Percentiles rank a stretch among this genome's conserved stretches.
These are phyloP conservation scores for Fistulinella cinereoalba DNA, from an alignment of 1,284 basidiomycete genomes.

Conservation along the genomic window DNA sequence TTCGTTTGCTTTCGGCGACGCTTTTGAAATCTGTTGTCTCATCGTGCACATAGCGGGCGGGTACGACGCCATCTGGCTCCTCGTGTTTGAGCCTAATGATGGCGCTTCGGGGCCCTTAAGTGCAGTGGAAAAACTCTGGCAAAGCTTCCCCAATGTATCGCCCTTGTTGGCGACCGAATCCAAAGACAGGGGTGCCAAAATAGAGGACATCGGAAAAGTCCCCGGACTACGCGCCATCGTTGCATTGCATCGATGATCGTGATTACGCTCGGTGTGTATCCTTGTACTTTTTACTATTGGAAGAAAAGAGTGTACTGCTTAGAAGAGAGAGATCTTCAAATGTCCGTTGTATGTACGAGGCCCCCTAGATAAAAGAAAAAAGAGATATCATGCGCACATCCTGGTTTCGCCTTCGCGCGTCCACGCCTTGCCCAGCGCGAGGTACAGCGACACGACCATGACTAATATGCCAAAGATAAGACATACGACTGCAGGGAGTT, in stretches of 20 bases:
- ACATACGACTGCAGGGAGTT: conserved; percentile 74
- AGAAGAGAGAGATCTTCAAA: not conserved
- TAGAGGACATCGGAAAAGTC: conserved; percentile 62
- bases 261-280: not conserved
- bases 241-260: conserved; percentile 19
- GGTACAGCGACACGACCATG: conserved; percentile 73
- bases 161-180: conserved; percentile 81
- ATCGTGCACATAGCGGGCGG: conserved; percentile 73
- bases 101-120: conserved; percentile 44
- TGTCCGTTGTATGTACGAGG: conserved; percentile 9
- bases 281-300: not conserved
- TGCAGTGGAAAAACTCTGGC: conserved; percentile 75
- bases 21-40: not conserved
- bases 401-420: conserved; percentile 64
- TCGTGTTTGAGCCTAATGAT: conserved; percentile 67
- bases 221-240: conserved; percentile 57
- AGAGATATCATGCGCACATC: conserved; percentile 52
- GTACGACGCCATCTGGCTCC: conserved; percentile 94
- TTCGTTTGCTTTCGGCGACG: no score
- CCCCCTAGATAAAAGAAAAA: conserved; percentile 18
- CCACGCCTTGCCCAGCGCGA: conserved; percentile 77
- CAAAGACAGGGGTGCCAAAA: conserved; percentile 62
- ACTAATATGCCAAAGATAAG: conserved; percentile 75
- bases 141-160: conserved; percentile 67
- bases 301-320: conserved; percentile 1